Conservation (phyloP, 1,284 basidiomycete species). For the Austroboletus niveus region DNA sequence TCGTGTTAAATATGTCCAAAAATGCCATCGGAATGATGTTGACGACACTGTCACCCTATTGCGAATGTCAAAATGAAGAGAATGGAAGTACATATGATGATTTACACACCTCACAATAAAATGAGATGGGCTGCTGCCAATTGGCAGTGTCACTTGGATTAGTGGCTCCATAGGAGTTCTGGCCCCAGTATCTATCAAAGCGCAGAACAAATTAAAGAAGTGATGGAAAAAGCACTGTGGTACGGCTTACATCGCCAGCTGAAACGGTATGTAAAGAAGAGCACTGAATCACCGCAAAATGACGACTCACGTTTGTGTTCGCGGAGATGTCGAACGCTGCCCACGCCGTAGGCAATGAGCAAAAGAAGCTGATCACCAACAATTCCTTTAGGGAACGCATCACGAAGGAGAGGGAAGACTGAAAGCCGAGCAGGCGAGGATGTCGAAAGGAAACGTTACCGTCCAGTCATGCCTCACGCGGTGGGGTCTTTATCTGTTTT, state of each 20-base stretch:
- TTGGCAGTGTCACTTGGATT: constrained; percentile 21
- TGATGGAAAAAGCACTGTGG: not conserved
- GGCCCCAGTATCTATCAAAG: constrained; percentile 31
- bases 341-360: not conserved
- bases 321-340: constrained; percentile 19
- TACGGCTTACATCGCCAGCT: constrained; percentile 25
- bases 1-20: constrained; percentile 53
- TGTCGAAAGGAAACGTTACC: not conserved
- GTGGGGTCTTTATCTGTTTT: constrained; percentile 16
- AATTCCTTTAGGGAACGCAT: not conserved
- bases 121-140: constrained; percentile 31
- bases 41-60: constrained; percentile 12
- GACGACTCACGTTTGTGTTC: constrained; percentile 29
- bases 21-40: constrained; percentile 58
- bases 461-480: not conserved
- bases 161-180: constrained; percentile 33
- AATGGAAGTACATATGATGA: not conserved
- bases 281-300: not conserved
- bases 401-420: not conserved
- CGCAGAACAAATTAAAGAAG: not conserved
- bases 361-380: constrained; percentile 1
- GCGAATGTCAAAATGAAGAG: not conserved
- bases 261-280: constrained; percentile 1
- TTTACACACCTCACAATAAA: constrained; percentile 22
- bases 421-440: not conserved